Base-by-base conservation (phyloP, 1,284 basidiomycete species). In the Termitomyces sp. region DNA sequence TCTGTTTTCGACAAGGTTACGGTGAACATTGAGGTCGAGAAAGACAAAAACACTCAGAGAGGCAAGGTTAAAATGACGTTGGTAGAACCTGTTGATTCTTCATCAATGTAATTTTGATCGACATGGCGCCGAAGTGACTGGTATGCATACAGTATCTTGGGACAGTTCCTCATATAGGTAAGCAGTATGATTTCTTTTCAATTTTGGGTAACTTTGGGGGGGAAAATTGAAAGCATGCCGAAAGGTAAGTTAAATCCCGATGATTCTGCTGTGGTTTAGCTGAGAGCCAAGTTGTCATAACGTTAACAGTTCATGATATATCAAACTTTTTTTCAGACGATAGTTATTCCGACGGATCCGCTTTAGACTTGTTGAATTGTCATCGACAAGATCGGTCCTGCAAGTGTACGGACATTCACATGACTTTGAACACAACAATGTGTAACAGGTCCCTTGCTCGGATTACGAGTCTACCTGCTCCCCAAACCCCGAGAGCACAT, bases 41-140 rank as follows among this genome's bases (percentile, higher is more conserved):
- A 95, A 76, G 95, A 99, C 68, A 85, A 80, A 64, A 96, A 94
- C 62, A 98, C 95, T 7, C 93, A 97, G 68, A 77, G 96, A 52
- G 93, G 93, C 9, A 88, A 87, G 61, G 93, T 97, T 7, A 91
- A 87, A 70, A 96, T 97, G 93, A 81, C 77, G 5, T 74, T 97
- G 40, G 74, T 88, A n/a, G 72, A 78, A 46, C 91, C 90, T 2
- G 70, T 90, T 18, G 79, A 88, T 67, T 84, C 85, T 18, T 66
- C 61, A 21, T 47, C 46, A 43, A 35, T 53, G 8, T 53, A 39
- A 48, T 38, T 5, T 3, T n/a, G 45, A 7, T 1, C 8, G 8
- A 33, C 19, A 21, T 19, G 6, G 8, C 31, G 4, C 21, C 14
- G 33, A 24, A 34, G 3, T 9, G 19, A 19, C 13, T 3, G 4